Evolutionary conservation across 2,329 filamentous ascomycete species (phyloP), one percentile per base, ranked within the genome.

Genomic region (Penicillium nordicum): DNA sequence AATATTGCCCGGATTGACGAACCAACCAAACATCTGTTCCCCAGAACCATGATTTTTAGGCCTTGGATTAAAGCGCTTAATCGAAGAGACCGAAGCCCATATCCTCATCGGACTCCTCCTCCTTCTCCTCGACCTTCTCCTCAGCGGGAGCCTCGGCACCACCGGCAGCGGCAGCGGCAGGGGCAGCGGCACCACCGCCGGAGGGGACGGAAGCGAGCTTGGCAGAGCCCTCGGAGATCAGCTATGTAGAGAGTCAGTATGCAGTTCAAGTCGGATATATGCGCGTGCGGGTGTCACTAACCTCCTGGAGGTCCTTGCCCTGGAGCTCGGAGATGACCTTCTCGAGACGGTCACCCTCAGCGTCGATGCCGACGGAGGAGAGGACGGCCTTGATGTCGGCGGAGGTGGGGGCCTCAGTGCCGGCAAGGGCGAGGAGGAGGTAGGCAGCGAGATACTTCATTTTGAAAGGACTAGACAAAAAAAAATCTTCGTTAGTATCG

Each of bases 391-490:
- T 94, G 85, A 99, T 82, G 77, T 97, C 92, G 68, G 79, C 79
- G 72, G 89, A 90, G 66, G 89, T 92, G 72, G 94, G 94, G 65
- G 87, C 86, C 82, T 84, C 61, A 86, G 97, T 97, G 82, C 94
- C 94, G 78, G 85, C 93, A 71, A 97, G 89, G 82, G 83, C 82
- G 80, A 97, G 90, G 77, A 99, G 93, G 76, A 99, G 92, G 87
- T 96, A 97, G 78, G 94, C 93, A 78, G 94, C 94, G 84, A 99
- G 89, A 84, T 97, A 88, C 92, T 99, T 97, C 94, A 99, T 97
- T 91, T 88, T 96, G 78, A 75, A 70, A 69, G 49, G 56, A 59
- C 62, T 64, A 37, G 55, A 50, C 27, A 38, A 55, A 56, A 58
- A 53, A 53, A 53, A 53, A 49, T 57, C 10, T 47, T 51, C 47